Base-by-base conservation (phyloP, 163 green algal genomes). In the Scenedesmus sp. region DNA sequence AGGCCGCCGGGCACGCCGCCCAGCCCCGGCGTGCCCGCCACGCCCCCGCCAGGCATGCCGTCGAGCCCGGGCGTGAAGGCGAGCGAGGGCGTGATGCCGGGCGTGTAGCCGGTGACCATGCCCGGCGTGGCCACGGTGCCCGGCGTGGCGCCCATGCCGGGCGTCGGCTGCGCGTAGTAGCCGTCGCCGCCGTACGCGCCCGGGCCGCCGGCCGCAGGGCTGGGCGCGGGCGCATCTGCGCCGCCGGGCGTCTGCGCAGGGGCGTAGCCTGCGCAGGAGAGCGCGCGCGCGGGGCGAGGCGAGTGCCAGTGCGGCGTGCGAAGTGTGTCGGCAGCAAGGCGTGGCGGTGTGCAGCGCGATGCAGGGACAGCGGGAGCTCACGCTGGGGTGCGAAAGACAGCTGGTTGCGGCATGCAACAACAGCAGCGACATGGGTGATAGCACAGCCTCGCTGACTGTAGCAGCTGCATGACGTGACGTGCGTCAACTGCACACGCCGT, bases 51-150 rank as follows among this genome's bases (percentile, higher is more conserved):
- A 44, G 65, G 51, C 49, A 73, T 10, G 68, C 76, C 79, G 22
- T 73, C n/a, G 49, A 88, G 43, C 35, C 91, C 94, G 0, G 94
- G 93, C 10, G 92, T 95, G 81, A 82, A 90, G 0, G 92, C 94
- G 4, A 90, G 46, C 7, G 88, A 91, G 12, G 94, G 92, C 16
- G 94, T 95, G 92, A 81, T 90, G 33, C 93, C 93, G 18, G 92
- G 90, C 20, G 94, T 91, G 92, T 96, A 96, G 53, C 92, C 83
- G 51, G 82, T 72, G 49, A 91, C 87, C 83, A 93, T 85, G 30
- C 83, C 89, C 0, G 76, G 51, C 13, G 81, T 81, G 70, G 70
- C 59, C 33, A 89, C 92, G 51, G 94, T 89, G 83, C 88, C 88
- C 81, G 90, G 90, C 16, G 83, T 93, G 46, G 81, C 79, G 76